A percentile compares a stretch with the other conserved stretches of the same genome.
phyloP scores from a whole-genome alignment of 441 rosid species.

The Hura crepitans region DNA sequence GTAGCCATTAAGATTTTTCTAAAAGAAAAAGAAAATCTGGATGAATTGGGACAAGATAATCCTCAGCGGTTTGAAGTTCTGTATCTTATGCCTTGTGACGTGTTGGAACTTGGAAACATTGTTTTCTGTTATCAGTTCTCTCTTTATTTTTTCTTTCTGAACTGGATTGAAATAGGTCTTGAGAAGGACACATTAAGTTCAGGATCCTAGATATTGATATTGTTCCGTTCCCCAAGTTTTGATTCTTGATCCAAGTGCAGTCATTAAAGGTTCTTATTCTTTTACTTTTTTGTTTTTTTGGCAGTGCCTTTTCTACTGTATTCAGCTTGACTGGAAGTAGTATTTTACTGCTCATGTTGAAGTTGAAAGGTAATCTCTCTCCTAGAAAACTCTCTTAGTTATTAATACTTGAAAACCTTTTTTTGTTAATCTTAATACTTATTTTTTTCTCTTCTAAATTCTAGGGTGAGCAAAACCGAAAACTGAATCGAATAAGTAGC shows the following conservation, averaged over 20 bases:
- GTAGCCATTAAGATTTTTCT: not conserved
- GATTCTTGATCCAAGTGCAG: not conserved
- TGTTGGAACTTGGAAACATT: not conserved
- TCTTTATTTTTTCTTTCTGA: not conserved
- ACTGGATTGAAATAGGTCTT: not conserved
- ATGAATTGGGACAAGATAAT: not conserved
- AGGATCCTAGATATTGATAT: not conserved
- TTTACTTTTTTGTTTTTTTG: slow-evolving; percentile 18
- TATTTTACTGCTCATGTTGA: slow-evolving; percentile 11
- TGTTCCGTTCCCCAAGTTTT: not conserved
- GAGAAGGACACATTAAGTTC: not conserved
- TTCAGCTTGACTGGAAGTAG: slow-evolving; percentile 40
- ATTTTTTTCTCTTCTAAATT: too few relatives aligned
- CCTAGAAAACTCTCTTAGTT: not conserved
- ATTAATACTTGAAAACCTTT: too few relatives aligned
- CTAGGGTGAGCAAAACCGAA: too few relatives aligned
- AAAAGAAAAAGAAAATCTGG: not conserved
- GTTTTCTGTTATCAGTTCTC: not conserved
- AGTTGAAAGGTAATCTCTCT: slow-evolving; percentile 29
- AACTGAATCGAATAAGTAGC: too few relatives aligned
- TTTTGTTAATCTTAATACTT: not conserved
- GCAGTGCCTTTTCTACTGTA: slow-evolving; percentile 58
- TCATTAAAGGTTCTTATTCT: not conserved
- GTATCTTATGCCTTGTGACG: not conserved
- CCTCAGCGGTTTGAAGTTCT: not conserved